These are phyloP conservation scores for Fusarium sp. DNA, from an alignment of 2,329 filamentous ascomycete genomes.

Conservation along the genomic window DNA sequence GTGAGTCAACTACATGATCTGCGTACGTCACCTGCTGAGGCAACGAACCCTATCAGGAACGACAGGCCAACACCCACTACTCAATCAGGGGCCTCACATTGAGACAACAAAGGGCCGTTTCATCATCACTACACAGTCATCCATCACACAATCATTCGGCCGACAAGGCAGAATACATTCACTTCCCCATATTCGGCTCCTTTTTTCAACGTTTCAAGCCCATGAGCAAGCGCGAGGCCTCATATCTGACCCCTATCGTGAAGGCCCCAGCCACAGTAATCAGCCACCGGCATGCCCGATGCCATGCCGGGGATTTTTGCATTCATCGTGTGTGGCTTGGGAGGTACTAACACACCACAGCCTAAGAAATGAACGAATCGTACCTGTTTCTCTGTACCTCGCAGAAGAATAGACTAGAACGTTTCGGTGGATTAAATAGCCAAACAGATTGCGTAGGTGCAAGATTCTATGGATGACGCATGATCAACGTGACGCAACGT, in stretches of 20 bases:
- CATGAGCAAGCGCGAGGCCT: not conserved
- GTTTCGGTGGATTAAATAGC: not conserved
- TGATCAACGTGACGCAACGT: not conserved
- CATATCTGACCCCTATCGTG: not conserved
- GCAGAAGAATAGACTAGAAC: not conserved
- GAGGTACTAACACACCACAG: not conserved
- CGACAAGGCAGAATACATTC: not conserved
- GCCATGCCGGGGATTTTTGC: not conserved
- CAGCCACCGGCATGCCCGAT: not conserved
- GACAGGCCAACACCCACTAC: not conserved
- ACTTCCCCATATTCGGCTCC: not conserved
- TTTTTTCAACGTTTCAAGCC: not conserved
- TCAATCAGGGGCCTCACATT: not conserved
- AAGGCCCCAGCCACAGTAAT: not conserved
- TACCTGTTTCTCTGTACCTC: not conserved
- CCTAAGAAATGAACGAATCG: not conserved
- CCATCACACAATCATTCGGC: not conserved
- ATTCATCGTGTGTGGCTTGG: not conserved
- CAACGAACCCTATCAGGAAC: not conserved
- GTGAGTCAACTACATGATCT: not conserved
- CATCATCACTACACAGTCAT: not conserved
- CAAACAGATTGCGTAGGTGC: not conserved
- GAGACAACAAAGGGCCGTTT: not conserved
- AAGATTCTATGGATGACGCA: not conserved
- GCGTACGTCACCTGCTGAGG: not conserved